Evolutionary conservation across 345 rosid species (phyloP), one percentile per base, ranked within the genome.

Genomic region (Ceriops decandra): DNA sequence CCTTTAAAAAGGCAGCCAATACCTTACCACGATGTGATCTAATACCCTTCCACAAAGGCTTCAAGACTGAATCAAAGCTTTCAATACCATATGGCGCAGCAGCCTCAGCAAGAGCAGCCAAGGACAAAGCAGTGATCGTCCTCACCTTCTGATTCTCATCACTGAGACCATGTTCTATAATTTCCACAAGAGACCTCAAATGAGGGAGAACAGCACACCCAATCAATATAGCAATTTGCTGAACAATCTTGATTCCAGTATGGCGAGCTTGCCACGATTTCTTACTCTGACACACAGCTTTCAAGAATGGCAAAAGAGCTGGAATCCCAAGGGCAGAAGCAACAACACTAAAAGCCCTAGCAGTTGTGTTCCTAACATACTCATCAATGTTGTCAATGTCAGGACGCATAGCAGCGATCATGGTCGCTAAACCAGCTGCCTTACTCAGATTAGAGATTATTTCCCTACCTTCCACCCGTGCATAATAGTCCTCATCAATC

Each of bases 351-450:
- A 95, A 95, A 68, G 99, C 99, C 75, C 99, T 88, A 1, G 99
- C 99, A 73, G 99, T 95, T 8, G 99, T 92, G 82, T 95, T 95
- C 80, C 99, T 86, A 66, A 95, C 99, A 74, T 95, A 95, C 72
- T 92, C 99, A 86, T 95, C 99, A 16, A 87, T 90, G 72, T 95
- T 90, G 69, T 95, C 99, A 74, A 95, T 95, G 81, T 95, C 99
- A 2, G 99, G 99, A 75, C 98, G 96, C 99, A 92, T 95, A 51
- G 98, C 99, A 77, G 99, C 99, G 81, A 95, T 92, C 99, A 95
- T 95, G 57, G 99, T 92, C 27, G 99, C 98, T 85, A 95, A 83
- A 68, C 98, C 99, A 58, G 98, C 99, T 35, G 99, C 98, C 81
- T 92, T 95, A 74, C 98, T 92, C 74, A 95, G 82, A 83, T 95